Evolutionary conservation across 202 grass and related monocot genomes (phyloP), one percentile per base, ranked within the genome.

Genomic region (Elaeis oleifera): DNA sequence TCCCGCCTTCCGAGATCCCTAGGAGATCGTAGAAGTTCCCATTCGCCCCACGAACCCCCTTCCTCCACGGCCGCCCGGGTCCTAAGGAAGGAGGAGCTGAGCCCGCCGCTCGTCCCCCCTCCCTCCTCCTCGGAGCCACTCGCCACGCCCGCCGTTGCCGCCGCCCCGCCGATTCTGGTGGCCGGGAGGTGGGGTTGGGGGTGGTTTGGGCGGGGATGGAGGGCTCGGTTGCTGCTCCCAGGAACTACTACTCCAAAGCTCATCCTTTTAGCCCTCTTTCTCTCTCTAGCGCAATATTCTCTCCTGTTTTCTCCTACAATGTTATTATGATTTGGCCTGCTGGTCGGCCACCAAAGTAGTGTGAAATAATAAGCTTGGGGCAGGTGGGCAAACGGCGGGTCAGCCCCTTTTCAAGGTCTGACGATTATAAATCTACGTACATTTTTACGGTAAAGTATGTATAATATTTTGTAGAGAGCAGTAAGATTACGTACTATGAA

Each of bases 11-110:
- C 18, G 84, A 76, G 21, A 97, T 74, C 49, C 84, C 92, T 14
- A 97, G 78, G 6, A 91, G 68, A 3, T 97, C 81, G 68, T 97
- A 97, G 74, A 97, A 85, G 65, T 73, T 89, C 18, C 24, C 60
- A 51, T 36, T 65, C 50, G 51, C 53, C 63, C 67, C 54, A 5
- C 17, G 36, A 44, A 44, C 1, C 36, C 36, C 36, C 36, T 44
- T 44, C 68, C 21, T 19, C 60, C 61, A 16, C 50, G 21, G 53
- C 66, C 5, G 59, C 60, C 62, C 9, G 36, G 36, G 9, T 44
- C 36, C 9, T 44, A 44, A 44, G 13, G 36, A 11, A 44, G 36
- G 36, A 44, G 36, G 36, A 44, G 36, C 36, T 44, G 3, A 44
- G 69, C 64, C 28, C 48, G 4, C 6, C n/a, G 22, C 32, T 44